phyloP scores from a whole-genome alignment of 2,329 filamentous ascomycete species.

The Claviceps arundinis region DNA sequence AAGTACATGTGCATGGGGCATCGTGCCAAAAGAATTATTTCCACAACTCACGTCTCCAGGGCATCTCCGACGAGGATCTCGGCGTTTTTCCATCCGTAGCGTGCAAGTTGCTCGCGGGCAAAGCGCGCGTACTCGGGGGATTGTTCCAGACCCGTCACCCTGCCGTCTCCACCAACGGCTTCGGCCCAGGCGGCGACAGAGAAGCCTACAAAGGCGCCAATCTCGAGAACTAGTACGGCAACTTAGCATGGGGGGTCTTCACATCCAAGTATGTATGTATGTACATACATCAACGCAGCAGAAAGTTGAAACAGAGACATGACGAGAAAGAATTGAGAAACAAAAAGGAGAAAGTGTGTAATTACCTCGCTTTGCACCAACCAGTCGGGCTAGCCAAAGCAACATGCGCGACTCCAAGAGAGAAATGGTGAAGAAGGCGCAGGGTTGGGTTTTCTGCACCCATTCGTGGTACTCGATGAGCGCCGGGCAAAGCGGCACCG shows the following conservation, averaged over 20 bases:
- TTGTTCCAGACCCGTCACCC: conserved; percentile 2
- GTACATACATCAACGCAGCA: no score
- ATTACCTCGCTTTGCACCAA: neutral
- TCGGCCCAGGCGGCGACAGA: conserved; percentile 3
- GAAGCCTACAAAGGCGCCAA: conserved; percentile 4
- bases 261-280: no score
- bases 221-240: neutral
- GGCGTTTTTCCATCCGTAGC: neutral
- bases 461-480: conserved; percentile 3
- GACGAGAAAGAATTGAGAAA: neutral
- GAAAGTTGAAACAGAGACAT: neutral
- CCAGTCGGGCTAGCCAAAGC: conserved; percentile 3
- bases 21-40: neutral
- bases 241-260: no score
- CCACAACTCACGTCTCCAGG: neutral
- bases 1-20: neutral
- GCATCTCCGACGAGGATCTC: neutral
- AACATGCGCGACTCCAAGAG: conserved; percentile 7
- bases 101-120: neutral
- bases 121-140: conserved; percentile 2
- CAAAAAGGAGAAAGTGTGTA: neutral
- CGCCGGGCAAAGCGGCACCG: neutral
- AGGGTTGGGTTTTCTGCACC: conserved; percentile 4
- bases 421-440: conserved; percentile 4
- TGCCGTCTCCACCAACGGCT: conserved; percentile 1